Base-by-base conservation (phyloP, 306 rosid genomes). In the Spatholobus suberectus region DNA sequence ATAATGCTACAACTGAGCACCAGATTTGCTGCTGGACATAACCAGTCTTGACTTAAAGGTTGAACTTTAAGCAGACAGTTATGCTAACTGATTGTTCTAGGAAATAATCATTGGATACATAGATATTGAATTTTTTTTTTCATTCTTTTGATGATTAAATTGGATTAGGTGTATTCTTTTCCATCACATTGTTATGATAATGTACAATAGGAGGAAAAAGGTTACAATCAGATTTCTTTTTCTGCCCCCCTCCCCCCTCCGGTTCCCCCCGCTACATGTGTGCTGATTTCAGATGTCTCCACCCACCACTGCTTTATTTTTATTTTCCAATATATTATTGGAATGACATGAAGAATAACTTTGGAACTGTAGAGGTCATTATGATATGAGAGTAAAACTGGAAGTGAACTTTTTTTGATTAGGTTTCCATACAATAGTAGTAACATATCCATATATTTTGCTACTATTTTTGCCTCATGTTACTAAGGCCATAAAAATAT, bases 131-230 rank as follows among this genome's bases (percentile, higher is more conserved):
- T 13, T 69, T 81, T 85, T 84, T 61, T 62, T 72, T 38, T 17
- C 81, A 74, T 84, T 80, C 34, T 71, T 86, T 35, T 47, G 2
- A 49, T 8, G 38, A 46, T 20, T 37, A 52, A 47, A 44, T 44
- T 74, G 78, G 82, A 70, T 77, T 38, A 73, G 70, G 83, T 65
- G 81, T 78, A 82, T 76, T 80, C 81, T 82, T 70, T 83, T 69
- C 70, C 35, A 26, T 15, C 62, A 63, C n/a, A n/a, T 41, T 76
- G 84, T 27, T n/a, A 70, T 51, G 44, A 70, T 76, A 87, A 46
- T 82, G 82, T 75, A 80, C 84, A 47, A 47, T 75, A 37, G 70
- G 17, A 62, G 18, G 65, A 46, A 76, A 37, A 18, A 74, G 8
- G 35, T 29, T 8, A 3, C 32, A n/a, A 61, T 63, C 11, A 46